Evolutionary conservation across 192 early-diverging fungal genomes (phyloP), one percentile per base, ranked within the genome.

Genomic region (Coemansia sp.): DNA sequence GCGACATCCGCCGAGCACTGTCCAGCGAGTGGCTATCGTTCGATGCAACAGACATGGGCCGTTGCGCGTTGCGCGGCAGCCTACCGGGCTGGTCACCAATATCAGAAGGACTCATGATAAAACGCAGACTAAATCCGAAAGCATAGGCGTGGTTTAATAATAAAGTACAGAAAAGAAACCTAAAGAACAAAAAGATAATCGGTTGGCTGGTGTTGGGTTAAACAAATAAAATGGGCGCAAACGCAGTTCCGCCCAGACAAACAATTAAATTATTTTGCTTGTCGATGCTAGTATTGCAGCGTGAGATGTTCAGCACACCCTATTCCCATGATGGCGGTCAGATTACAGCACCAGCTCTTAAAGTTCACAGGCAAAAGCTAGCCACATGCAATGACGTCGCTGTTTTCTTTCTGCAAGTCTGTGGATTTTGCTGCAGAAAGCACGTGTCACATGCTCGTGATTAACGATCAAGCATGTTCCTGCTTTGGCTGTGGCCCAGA

Each of bases 1-100:
- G 64, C 25, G 67, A 52, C 51, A 69, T 35, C 25, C 64, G 65
- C 24, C 60, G 52, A 10, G 54, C 23, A 37, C 70, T 52, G 29
- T 56, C 57, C 14, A 49, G 35, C 5, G 71, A 66, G 38, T 61
- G 51, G 14, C 64, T 65, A 25, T 32, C 27, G 23, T 63, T 53
- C 24, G 51, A 32, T 15, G 62, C 35, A 55, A 64, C 62, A 5
- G 76, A 38, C 14, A 52, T 32, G 23, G 48, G 59, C 24, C 52
- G 66, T 53, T 79, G 76, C 2, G 76, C 76, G 22, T 79, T 79
- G 7, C 64, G 67, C 14, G 76, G 71, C 11, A 79, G 57, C 6
- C 71, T 54, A 12, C 43, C 61, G 24, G 32, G 61, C 61, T 63
- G 61, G 37, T 63, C 61, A 24, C 27, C 37, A 11, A 25, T 50